Evolutionary conservation across 768 basidiomycete genomes (phyloP).

Genomic region (Panus rudis): DNA sequence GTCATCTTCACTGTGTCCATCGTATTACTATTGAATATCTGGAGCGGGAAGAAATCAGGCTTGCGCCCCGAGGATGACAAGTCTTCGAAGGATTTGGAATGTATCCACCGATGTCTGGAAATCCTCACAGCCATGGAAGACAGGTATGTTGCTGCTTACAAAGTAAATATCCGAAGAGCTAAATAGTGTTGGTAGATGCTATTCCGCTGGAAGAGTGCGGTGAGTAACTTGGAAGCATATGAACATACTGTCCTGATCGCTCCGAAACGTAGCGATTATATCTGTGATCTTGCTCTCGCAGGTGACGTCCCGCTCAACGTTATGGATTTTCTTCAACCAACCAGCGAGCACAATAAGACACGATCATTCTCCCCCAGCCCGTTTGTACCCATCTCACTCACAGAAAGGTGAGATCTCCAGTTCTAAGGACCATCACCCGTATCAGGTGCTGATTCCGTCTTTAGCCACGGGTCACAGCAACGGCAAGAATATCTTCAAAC

Average conservation of each 20-base stretch:
- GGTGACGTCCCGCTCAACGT: too few species aligned
- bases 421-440: background rate
- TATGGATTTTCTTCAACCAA: background rate
- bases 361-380: background rate
- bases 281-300: too few species aligned
- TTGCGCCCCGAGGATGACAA: slow-evolving; percentile 20
- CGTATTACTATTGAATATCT: slow-evolving; percentile 38
- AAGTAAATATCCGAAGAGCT: background rate
- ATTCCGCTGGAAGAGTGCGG: slow-evolving; percentile 37
- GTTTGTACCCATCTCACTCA: background rate
- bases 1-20: slow-evolving; percentile 30
- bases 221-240: slow-evolving; percentile 20
- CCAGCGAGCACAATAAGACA: background rate
- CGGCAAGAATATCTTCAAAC: too few species aligned
- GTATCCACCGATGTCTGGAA: slow-evolving; percentile 34
- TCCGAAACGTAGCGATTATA: too few species aligned
- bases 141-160: slow-evolving; percentile 19
- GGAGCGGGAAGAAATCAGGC: slow-evolving; percentile 29
- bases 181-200: too few species aligned
- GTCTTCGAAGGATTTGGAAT: slow-evolving; percentile 23
- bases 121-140: slow-evolving; percentile 24
- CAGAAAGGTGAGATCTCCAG: background rate
- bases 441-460: background rate
- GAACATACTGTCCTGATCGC: too few species aligned
- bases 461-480: too few species aligned